Evolutionary conservation across 768 basidiomycete species (phyloP), one percentile per base, ranked within the genome.

Genomic region (Strobilomyces confusus): DNA sequence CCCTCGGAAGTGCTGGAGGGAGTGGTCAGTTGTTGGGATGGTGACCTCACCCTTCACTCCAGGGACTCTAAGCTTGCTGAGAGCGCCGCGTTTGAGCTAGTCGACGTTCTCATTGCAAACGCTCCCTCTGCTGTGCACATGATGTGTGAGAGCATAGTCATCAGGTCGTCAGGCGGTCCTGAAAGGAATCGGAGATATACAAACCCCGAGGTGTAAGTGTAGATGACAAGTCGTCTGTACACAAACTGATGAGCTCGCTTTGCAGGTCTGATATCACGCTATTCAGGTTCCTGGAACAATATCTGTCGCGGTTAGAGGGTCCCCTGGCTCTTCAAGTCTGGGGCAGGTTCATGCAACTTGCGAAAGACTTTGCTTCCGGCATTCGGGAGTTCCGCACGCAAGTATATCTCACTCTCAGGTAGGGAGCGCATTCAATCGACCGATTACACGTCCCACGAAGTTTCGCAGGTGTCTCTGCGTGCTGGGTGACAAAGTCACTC

Each of bases 251-350:
- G 40, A 26, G 30, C 33, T 53, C 17, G n/a, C n/a, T 50, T 50
- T 41, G n/a, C 53, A 95, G 92, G 54, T 79, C 81, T 34, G 91
- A 93, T 55, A 69, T 72, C 4, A 76, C 78, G 15, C 63, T 93
- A n/a, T 93, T 92, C 76, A 81, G 78, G 29, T 98, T 98, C 67
- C 74, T 98, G 43, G 93, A 98, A 64, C 83, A 83, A 50, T 98
- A 98, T 64, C 67, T 98, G 26, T 73, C 72, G 17, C 81, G 86
- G 11, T 69, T 98, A 38, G 97, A 98, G 68, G 92, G 92, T 0
- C 92, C 97, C 0, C 73, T 97, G 33, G 95, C 92, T 4, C 77
- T 94, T 12, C 97, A 98, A 72, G 89, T 98, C 19, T 98, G 95
- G 95, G 69, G 73, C 40, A 80, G 90, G 19, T 86, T 86, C 62